phyloP scores from a whole-genome alignment of 805 yeast species.

The Starmerella sirachaensis region DNA sequence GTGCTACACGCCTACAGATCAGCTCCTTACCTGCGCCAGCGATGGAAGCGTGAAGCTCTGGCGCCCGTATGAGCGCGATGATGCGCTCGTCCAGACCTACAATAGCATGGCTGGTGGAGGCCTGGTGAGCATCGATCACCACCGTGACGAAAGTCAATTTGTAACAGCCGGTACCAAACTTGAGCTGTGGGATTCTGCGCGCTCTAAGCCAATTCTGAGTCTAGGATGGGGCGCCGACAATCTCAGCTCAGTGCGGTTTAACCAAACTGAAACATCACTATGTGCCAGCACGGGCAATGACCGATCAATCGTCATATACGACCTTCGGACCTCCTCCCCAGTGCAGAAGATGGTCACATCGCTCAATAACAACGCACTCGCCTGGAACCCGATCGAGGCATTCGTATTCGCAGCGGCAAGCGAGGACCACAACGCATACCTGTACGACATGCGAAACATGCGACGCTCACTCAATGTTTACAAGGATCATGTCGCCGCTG shows the following conservation, averaged over 20 bases:
- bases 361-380: constrained; percentile 70
- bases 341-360: constrained; percentile 78
- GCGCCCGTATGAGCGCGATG: constrained; percentile 39
- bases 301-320: constrained; percentile 81
- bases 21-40: constrained; percentile 73
- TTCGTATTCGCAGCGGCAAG: constrained; percentile 81
- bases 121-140: constrained; percentile 78
- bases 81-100: constrained; percentile 65
- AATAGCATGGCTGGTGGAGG: constrained; percentile 58
- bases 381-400: constrained; percentile 98
- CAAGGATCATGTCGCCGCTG: constrained; percentile 94
- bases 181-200: constrained; percentile 80
- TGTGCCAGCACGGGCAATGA: constrained; percentile 79
- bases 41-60: constrained; percentile 84
- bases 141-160: constrained; percentile 56
- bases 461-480: constrained; percentile 67
- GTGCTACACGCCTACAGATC: constrained; percentile 52
- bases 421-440: constrained; percentile 89
- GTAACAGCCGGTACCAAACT: constrained; percentile 88
- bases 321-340: constrained; percentile 79
- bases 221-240: constrained; percentile 97
- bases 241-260: constrained; percentile 68
- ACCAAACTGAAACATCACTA: constrained; percentile 77
- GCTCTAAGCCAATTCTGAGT: constrained; percentile 65
- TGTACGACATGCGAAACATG: constrained; percentile 95